These are phyloP conservation scores for Trichoderma reesei DNA, from an alignment of 495 filamentous ascomycete species.

Conservation along the genomic window DNA sequence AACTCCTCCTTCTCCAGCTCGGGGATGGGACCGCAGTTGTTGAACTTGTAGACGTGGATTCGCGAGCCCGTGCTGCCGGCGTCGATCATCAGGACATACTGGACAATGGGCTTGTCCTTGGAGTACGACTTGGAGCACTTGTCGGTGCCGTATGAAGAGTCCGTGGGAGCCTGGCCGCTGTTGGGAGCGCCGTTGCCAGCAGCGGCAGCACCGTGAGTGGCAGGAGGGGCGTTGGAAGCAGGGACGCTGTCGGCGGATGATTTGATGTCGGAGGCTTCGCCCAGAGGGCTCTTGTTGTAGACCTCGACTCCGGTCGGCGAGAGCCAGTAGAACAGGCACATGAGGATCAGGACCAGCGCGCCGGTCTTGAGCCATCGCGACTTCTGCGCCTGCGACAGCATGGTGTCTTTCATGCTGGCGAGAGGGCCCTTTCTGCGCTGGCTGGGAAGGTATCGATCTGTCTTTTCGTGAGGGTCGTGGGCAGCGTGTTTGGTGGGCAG, in stretches of 20 bases:
- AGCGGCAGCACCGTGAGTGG: neutral
- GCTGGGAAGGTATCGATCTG: conserved; percentile 39
- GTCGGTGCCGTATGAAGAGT: conserved; percentile 50
- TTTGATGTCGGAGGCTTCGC: conserved; percentile 18
- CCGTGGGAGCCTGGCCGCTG: conserved; percentile 44
- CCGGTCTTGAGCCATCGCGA: conserved; percentile 76
- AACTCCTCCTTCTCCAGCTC: conserved; percentile 90
- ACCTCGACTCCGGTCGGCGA: conserved; percentile 46
- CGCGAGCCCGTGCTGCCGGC: conserved; percentile 95
- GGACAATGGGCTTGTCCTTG: conserved; percentile 80
- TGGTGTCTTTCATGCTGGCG: conserved; percentile 42
- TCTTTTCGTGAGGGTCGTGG: conserved; percentile 50
- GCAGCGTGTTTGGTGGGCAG: conserved; percentile 46
- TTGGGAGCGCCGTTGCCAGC: conserved; percentile 7
- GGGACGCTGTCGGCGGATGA: neutral
- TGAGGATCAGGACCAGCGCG: conserved; percentile 61
- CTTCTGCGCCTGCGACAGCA: conserved; percentile 62
- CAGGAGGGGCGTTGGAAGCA: neutral
- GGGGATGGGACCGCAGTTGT: conserved; percentile 93
- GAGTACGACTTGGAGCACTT: conserved; percentile 76
- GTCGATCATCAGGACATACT: conserved; percentile 98
- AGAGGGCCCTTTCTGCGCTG: conserved; percentile 34
- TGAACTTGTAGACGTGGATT: conserved; percentile 97
- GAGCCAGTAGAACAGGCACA: conserved; percentile 69
- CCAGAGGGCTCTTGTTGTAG: conserved; percentile 19